Conservation (phyloP, 2,329 filamentous ascomycete genomes). For the Xylogone sp. region DNA sequence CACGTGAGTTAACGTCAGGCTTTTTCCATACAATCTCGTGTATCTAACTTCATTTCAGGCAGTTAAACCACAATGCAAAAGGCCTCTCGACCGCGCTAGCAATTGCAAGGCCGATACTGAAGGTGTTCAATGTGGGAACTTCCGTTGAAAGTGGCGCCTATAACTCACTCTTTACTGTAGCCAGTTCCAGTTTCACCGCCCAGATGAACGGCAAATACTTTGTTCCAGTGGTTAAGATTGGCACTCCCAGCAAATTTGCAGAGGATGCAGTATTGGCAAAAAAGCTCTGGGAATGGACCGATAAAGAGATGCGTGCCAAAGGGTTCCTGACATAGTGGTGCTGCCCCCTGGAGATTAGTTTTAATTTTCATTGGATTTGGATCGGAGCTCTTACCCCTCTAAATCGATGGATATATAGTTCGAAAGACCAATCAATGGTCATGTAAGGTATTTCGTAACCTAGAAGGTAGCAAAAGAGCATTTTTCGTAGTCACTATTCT, state of each 20-base stretch:
- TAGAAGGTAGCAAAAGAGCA: too few relatives aligned
- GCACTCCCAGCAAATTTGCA: constrained; percentile 3
- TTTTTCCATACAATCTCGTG: neutral
- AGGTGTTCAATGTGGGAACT: neutral
- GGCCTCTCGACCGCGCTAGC: neutral
- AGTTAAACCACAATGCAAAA: neutral
- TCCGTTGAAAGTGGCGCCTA: neutral
- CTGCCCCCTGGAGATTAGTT: too few relatives aligned
- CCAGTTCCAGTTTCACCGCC: constrained; percentile 10
- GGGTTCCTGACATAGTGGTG: neutral
- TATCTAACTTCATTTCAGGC: neutral
- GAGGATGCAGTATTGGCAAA: constrained; percentile 4
- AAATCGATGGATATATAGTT: too few relatives aligned
- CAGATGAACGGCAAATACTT: constrained; percentile 15
- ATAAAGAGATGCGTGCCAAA: neutral
- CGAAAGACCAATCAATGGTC: too few relatives aligned
- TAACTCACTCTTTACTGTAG: constrained; percentile 9
- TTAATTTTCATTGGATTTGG: too few relatives aligned
- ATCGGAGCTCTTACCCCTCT: too few relatives aligned
- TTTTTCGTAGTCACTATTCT: too few relatives aligned
- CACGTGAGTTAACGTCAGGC: neutral
- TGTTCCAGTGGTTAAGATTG: constrained; percentile 4
- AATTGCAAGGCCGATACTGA: neutral
- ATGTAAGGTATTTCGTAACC: too few relatives aligned
- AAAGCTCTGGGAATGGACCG: constrained; percentile 1